Evolutionary conservation across 1,139 yeast genomes (phyloP), one percentile per base, ranked within the genome.

Genomic region (Diutina ranongensis): DNA sequence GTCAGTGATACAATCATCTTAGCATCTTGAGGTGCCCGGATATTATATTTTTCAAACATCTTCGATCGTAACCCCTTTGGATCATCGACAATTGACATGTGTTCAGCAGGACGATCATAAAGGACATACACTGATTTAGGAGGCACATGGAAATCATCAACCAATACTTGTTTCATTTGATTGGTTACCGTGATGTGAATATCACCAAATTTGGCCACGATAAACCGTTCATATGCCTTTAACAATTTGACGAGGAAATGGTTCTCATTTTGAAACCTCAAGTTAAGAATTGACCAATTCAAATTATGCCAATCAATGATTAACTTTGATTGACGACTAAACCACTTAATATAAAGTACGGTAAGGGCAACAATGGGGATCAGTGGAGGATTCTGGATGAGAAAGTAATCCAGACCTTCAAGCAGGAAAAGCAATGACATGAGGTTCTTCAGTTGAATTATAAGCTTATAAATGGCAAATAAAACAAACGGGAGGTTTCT

Each of bases 221-320:
- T 46, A 13, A n/a, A 21, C 44, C 58, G 58, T 57, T 86, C 95
- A 53, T 84, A 80, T 13, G 60, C 49, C 51, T 66, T 75, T 54
- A 86, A 74, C 2, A 78, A 40, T 45, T 64, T 62, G 2, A 89
- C 95, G 49, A 86, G 60, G 0, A 82, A 80, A 56, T 86, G 88
- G 45, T 57, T 60, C 45, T 62, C 56, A 52, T 74, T 73, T 4
- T 68, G 55, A 55, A 78, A 77, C 52, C 80, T 78, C 54, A 92
- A 61, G 47, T 83, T 82, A 50, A 94, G 65, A 28, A 94, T 86
- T 1, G 95, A 76, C 62, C 78, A 92, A 46, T 95, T 95, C 54
- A 94, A 68, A 60, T 94, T 94, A 61, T 94, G 99, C 98, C 98
- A 94, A 62, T 94, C 99, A 47, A 94, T 77, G 18, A 92, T 72